These are phyloP conservation scores for Podospora pseudopauciseta DNA, from an alignment of 495 filamentous ascomycete genomes.

Conservation along the genomic window DNA sequence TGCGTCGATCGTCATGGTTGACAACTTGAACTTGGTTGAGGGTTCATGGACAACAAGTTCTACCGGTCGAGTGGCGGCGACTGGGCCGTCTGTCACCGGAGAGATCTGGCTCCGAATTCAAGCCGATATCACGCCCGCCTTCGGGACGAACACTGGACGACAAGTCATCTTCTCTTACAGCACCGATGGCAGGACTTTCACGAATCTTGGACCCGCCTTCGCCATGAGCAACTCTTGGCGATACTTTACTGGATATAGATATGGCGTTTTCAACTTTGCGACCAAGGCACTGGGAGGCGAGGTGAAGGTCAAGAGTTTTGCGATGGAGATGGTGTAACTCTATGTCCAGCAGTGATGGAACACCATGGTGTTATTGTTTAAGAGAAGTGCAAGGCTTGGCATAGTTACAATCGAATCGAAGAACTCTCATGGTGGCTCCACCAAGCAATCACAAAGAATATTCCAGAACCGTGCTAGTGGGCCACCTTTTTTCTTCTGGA, in stretches of 20 bases:
- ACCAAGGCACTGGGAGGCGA: conserved; percentile 50
- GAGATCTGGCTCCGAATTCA: conserved; percentile 44
- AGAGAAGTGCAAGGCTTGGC: not conserved
- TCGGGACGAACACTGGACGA: conserved; percentile 25
- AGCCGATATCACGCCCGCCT: conserved; percentile 41
- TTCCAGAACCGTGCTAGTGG: not conserved
- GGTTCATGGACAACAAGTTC: conserved; percentile 41
- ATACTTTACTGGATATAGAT: conserved; percentile 57
- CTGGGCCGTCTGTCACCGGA: conserved; percentile 19
- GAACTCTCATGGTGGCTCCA: not conserved
- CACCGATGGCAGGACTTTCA: conserved; percentile 43
- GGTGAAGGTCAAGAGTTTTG: conserved; percentile 39
- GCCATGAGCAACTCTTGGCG: conserved; percentile 45
- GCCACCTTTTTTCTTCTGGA: not conserved
- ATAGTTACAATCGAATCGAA: not conserved
- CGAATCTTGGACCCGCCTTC: conserved; percentile 39
- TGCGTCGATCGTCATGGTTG: conserved; percentile 28
- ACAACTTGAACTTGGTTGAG: conserved; percentile 26
- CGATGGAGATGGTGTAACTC: conserved; percentile 15
- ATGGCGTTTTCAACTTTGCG: conserved; percentile 56
- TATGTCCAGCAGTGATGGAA: not conserved
- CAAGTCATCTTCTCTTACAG: conserved; percentile 51
- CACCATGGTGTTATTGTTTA: not conserved
- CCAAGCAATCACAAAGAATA: not conserved
- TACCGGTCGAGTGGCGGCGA: conserved; percentile 39